Conservation (phyloP, 495 filamentous ascomycete genomes). For the Haplographium delicatum region DNA sequence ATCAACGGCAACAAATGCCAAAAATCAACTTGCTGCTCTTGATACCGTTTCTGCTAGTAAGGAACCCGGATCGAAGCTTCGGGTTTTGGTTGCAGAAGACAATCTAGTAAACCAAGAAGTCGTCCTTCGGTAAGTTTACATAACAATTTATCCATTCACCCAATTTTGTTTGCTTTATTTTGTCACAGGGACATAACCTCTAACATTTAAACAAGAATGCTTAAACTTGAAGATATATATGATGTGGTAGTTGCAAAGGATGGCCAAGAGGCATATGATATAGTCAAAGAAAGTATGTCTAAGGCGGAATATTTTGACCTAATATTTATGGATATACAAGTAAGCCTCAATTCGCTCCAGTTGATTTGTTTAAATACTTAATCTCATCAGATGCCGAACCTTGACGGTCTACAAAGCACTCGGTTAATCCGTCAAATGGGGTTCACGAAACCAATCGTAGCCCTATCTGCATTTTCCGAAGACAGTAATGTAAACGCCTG, state of each 20-base stretch:
- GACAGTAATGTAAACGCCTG: conserved; percentile 85
- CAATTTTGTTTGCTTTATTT: too few species aligned
- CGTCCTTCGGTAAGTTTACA: conserved; percentile 57
- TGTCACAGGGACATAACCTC: too few species aligned
- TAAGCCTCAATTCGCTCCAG: conserved; percentile 29
- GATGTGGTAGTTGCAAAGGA: conserved; percentile 77
- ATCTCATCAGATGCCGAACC: conserved; percentile 72
- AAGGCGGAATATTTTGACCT: conserved; percentile 65
- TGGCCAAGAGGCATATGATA: conserved; percentile 83
- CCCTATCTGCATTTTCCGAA: conserved; percentile 84
- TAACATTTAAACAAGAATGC: conserved; percentile 36
- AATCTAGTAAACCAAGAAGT: conserved; percentile 95
- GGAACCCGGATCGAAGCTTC: conserved; percentile 54
- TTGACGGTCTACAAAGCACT: conserved; percentile 84
- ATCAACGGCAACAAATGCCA: conserved; percentile 17
- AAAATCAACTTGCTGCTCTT: conserved; percentile 43
- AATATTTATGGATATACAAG: conserved; percentile 84
- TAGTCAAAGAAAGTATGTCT: conserved; percentile 78
- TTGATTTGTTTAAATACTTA: conserved; percentile 6
- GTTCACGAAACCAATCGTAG: conserved; percentile 85
- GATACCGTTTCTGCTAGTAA: conserved; percentile 42
- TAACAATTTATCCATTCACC: not conserved
- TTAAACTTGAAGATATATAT: conserved; percentile 46
- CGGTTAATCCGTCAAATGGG: conserved; percentile 83
- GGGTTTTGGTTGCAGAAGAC: conserved; percentile 90